Percentiles rank a stretch among this genome's conserved stretches.
These are phyloP conservation scores for Globisporangium apiculatum DNA, from an alignment of 352 stramenopile genomes.

Conservation along the genomic window DNA sequence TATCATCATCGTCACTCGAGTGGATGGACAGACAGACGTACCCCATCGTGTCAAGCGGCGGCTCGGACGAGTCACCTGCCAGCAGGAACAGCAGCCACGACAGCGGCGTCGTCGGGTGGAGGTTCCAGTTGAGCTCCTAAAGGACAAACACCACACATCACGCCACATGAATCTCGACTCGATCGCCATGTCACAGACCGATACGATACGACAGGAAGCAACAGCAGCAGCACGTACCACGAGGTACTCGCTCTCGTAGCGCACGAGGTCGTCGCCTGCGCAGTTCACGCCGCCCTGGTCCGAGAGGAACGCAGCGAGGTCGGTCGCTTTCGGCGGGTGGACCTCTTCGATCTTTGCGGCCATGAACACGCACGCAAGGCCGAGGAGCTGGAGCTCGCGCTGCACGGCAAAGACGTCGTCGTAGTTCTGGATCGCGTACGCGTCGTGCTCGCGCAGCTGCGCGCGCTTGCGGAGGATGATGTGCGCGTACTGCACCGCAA, in stretches of 20 bases:
- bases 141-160: constrained; percentile 4
- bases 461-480: constrained; percentile 59
- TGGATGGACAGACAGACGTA: constrained; percentile 8
- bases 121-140: constrained; percentile 77
- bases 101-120: constrained; percentile 68
- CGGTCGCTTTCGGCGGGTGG: constrained; percentile 61
- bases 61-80: constrained; percentile 52
- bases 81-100: constrained; percentile 77
- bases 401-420: constrained; percentile 48
- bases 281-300: constrained; percentile 36
- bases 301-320: constrained; percentile 56
- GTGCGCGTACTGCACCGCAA: constrained; percentile 70
- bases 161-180: too few species aligned
- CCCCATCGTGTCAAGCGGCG: constrained; percentile 65
- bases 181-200: neutral
- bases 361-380: constrained; percentile 68
- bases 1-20: too few species aligned
- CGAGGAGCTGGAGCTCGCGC: constrained; percentile 51
- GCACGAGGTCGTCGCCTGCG: constrained; percentile 45
- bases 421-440: constrained; percentile 27
- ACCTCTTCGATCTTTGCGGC: constrained; percentile 84
- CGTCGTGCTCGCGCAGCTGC: constrained; percentile 24
- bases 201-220: neutral
- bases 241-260: constrained; percentile 53
- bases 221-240: constrained; percentile 27